These are phyloP conservation scores for Lentinula edodes DNA, from an alignment of 768 basidiomycete species.

Conservation along the genomic window DNA sequence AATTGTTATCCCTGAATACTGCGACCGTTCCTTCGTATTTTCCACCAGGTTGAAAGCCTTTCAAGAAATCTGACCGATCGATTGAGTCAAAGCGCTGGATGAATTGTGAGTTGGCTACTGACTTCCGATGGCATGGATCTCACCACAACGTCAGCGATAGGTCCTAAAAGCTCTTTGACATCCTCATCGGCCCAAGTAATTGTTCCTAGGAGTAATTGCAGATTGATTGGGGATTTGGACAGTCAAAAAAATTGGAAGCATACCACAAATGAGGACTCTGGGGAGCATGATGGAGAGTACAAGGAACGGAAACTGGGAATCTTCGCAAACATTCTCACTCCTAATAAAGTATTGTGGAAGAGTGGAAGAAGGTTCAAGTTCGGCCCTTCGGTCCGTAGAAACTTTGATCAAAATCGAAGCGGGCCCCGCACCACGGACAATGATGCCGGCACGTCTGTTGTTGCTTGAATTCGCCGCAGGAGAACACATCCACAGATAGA, in stretches of 20 bases:
- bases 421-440: neutral
- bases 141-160: conserved; percentile 74
- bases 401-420: neutral
- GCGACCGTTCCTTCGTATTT: conserved; percentile 71
- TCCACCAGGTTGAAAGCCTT: conserved; percentile 54
- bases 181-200: conserved; percentile 83
- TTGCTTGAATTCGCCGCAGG: too few relatives aligned
- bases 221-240: neutral
- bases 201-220: conserved; percentile 34
- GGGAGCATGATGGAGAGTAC: conserved; percentile 3
- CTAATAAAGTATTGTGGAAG: neutral
- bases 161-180: conserved; percentile 53
- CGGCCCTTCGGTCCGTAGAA: conserved; percentile 2
- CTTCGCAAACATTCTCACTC: neutral
- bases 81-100: conserved; percentile 50
- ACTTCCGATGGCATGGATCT: conserved; percentile 19
- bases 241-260: neutral
- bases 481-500: too few relatives aligned
- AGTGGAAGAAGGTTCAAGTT: neutral
- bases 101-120: neutral
- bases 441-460: too few relatives aligned
- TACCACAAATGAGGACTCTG: conserved; percentile 10
- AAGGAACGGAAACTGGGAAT: neutral
- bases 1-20: conserved; percentile 75
- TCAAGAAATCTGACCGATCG: conserved; percentile 63